Evolutionary conservation across 306 rosid genomes (phyloP).

Genomic region (Bauhinia variegata): DNA sequence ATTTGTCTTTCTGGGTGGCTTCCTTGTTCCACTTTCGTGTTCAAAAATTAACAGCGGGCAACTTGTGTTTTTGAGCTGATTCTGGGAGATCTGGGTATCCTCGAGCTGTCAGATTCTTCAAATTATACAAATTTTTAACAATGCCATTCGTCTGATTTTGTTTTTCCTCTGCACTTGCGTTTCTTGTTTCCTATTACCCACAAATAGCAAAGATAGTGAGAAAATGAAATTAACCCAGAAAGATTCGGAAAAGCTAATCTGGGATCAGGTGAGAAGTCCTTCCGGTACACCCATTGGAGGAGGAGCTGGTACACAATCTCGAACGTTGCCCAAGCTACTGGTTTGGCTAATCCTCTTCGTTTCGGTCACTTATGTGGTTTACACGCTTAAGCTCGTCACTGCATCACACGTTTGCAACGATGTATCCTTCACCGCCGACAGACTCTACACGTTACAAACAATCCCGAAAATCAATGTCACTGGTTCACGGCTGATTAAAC

Average conservation of each 20-base stretch:
- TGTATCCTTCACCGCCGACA: constrained; percentile 43
- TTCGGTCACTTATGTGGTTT: constrained; percentile 65
- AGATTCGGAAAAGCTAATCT: constrained; percentile 63
- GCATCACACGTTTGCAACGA: constrained; percentile 58
- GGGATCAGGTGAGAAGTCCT: constrained; percentile 66
- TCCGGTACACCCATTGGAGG: constrained; percentile 44
- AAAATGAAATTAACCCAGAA: constrained; percentile 63
- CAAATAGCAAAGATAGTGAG: not conserved
- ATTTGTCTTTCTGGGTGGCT: not conserved
- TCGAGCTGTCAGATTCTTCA: not conserved
- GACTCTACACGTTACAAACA: constrained; percentile 11
- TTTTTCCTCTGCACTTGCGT: not conserved
- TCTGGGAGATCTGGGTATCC: constrained; percentile 15
- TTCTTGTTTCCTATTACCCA: not conserved
- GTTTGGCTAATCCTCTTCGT: constrained; percentile 74
- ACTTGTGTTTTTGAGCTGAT: not conserved
- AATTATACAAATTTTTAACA: not conserved
- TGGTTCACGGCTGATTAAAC: constrained; percentile 2
- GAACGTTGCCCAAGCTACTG: constrained; percentile 57
- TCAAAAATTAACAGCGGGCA: too few relatives aligned
- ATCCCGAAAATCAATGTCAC: constrained; percentile 23
- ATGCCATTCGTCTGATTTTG: constrained; percentile 12
- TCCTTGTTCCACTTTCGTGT: too few relatives aligned
- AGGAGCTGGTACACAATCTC: constrained; percentile 38
- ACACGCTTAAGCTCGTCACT: constrained; percentile 73